Evolutionary conservation across 495 filamentous ascomycete species (phyloP), one percentile per base, ranked within the genome.

Genomic region (Aspergillus campestris): DNA sequence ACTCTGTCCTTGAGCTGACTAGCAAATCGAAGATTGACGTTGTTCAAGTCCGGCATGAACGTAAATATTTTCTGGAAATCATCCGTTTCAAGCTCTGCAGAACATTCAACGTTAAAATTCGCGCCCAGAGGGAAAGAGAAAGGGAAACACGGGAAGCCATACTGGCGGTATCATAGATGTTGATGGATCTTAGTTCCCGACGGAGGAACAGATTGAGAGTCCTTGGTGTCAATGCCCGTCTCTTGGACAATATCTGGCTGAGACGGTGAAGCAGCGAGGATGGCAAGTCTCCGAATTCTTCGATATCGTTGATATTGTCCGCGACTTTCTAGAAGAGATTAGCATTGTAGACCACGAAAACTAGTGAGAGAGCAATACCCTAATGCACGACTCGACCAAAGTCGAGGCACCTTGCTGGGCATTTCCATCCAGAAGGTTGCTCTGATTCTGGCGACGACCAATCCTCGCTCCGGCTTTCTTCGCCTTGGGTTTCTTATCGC

Each of bases 1-100:
- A 87, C 82, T 9, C 69, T 60, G 54, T 95, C 84, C 60, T 92
- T 94, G 74, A 95, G 82, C 52, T 92, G 87, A 31, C 87, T 81
- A n/a, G 80, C 86, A 56, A 90, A 87, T 33, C 80, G 77, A 36
- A 92, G 69, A 45, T 85, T 82, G 31, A 95, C 65, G 38, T 74
- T 73, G 42, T 77, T 77, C 31, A 94, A 66, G 10, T 64, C 71
- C 5, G 87, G 81, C 42, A 83, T 77, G 1, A 80, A 72, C n/a
- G 86, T 79, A 51, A 95, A 86, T 15, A 95, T 85, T 50, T 81
- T 81, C 35, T 84, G 74, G 53, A 78, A 91, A 51, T 95, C 87
- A 42, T 88, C 75, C 3, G 78, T 75, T 28, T 74, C 73, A 34
- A 95, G 76, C 56, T 83, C 79, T 82, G 41, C 7, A 35, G 7